Percentiles rank a stretch among this genome's conserved stretches.
Conservation (phyloP, 1,284 basidiomycete species). For the Cutaneotrichosporon mucoides region DNA sequence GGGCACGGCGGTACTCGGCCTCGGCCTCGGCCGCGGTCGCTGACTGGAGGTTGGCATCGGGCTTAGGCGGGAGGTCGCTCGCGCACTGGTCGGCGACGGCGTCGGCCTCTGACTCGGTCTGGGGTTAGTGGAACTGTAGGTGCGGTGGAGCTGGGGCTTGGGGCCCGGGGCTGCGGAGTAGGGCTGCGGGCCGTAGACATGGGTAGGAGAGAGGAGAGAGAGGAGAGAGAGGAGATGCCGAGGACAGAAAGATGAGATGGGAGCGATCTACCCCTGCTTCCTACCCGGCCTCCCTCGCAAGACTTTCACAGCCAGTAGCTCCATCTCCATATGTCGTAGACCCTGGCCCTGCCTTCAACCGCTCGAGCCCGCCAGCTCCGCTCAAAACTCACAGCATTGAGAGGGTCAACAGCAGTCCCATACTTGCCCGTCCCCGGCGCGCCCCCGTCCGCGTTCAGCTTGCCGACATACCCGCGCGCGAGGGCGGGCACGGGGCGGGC, state of each 20-base stretch:
- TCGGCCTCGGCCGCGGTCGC: conserved; percentile 7
- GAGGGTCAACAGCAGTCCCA: background rate
- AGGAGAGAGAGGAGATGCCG: too few species aligned
- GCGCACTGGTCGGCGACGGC: conserved; percentile 8
- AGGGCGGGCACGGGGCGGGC: background rate
- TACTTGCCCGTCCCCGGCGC: background rate
- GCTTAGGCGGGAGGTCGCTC: background rate
- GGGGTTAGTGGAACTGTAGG: background rate
- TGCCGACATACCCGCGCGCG: background rate
- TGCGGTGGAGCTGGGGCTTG: too few species aligned
- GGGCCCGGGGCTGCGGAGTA: too few species aligned
- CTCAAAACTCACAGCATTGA: background rate
- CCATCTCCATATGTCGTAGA: too few species aligned
- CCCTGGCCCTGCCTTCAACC: too few species aligned
- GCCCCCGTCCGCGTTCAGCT: too few species aligned
- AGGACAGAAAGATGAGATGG: too few species aligned
- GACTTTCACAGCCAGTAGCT: too few species aligned
- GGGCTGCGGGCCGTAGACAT: too few species aligned
- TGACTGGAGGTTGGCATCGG: background rate
- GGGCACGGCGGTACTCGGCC: conserved; percentile 2
- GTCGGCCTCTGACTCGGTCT: conserved; percentile 17
- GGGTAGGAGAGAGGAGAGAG: too few species aligned
- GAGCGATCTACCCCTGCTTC: too few species aligned
- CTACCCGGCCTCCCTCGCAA: too few species aligned
- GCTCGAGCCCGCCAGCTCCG: background rate